phyloP scores from a whole-genome alignment of 2,329 filamentous ascomycete genomes.

The Exophiala lecanii-corni region DNA sequence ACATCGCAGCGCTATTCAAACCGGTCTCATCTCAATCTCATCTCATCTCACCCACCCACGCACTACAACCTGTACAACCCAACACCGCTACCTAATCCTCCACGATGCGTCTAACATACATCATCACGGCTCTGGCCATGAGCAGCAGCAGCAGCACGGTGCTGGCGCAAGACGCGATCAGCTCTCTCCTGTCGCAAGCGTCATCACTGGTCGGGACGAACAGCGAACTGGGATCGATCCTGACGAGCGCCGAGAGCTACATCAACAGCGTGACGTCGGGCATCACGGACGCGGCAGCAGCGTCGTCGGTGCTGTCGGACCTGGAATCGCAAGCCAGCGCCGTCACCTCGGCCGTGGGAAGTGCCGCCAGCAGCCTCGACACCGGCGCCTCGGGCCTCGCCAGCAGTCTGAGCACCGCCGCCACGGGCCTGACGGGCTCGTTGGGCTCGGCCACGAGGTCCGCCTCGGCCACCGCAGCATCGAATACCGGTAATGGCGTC shows the following conservation, averaged over 20 bases:
- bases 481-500: slow-evolving; percentile 5
- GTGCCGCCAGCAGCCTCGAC: slow-evolving; percentile 1
- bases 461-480: slow-evolving; percentile 4
- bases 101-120: slow-evolving; percentile 9
- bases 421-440: not conserved
- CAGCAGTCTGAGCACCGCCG: slow-evolving; percentile 2
- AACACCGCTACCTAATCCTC: not conserved
- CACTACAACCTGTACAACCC: slow-evolving; percentile 1
- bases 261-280: slow-evolving; percentile 8
- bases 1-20: not conserved
- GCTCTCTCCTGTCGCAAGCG: slow-evolving; percentile 12
- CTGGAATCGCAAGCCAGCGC: slow-evolving; percentile 1
- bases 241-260: slow-evolving; percentile 11
- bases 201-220: slow-evolving; percentile 12
- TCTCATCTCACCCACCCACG: too few species aligned
- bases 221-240: slow-evolving; percentile 8
- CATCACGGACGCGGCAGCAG: slow-evolving; percentile 6
- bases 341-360: slow-evolving; percentile 4
- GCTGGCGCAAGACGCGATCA: slow-evolving; percentile 12
- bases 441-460: not conserved
- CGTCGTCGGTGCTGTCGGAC: slow-evolving; percentile 7
- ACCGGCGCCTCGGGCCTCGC: slow-evolving; percentile 2
- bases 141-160: slow-evolving; percentile 1
- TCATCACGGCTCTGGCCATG: slow-evolving; percentile 7
- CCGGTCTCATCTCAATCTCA: not conserved